These are phyloP conservation scores for Tricholoma flavovirens DNA, from an alignment of 768 basidiomycete species.

Conservation along the genomic window DNA sequence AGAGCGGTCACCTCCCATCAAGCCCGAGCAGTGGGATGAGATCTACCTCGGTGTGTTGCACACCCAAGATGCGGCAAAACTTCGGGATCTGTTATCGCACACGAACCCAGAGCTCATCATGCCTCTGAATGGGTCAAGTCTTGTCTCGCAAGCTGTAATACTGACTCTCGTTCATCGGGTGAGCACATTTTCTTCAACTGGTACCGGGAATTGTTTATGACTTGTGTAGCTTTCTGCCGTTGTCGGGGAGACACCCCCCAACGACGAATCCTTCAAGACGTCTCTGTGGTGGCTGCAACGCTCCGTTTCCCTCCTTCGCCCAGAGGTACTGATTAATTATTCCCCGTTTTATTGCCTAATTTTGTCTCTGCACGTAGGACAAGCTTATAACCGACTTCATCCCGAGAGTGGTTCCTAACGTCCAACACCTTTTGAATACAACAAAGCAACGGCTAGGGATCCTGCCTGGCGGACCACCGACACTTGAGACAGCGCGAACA, in stretches of 20 bases:
- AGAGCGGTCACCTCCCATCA: slow-evolving; percentile 50
- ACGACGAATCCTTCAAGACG: slow-evolving; percentile 76
- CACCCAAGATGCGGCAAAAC: slow-evolving; percentile 66
- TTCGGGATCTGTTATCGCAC: slow-evolving; percentile 65
- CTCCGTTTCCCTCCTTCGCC: slow-evolving; percentile 61
- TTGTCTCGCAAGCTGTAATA: slow-evolving; percentile 80
- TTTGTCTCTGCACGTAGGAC: slow-evolving; percentile 39
- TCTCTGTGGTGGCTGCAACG: slow-evolving; percentile 87
- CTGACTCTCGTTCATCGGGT: slow-evolving; percentile 80
- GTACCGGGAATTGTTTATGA: slow-evolving; percentile 3
- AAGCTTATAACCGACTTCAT: slow-evolving; percentile 79
- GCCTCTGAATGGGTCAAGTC: slow-evolving; percentile 63
- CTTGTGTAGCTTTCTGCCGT: slow-evolving; percentile 60
- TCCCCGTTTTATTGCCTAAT: slow-evolving; percentile 4
- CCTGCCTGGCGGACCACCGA: slow-evolving; percentile 64
- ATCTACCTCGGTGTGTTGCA: slow-evolving; percentile 72
- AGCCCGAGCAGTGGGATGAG: slow-evolving; percentile 79
- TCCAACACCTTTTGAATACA: slow-evolving; percentile 68
- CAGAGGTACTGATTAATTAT: slow-evolving; percentile 45
- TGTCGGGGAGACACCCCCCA: slow-evolving; percentile 69
- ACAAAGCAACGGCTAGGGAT: slow-evolving; percentile 78
- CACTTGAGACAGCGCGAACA: slow-evolving; percentile 61
- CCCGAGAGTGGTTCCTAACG: slow-evolving; percentile 73
- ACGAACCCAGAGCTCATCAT: slow-evolving; percentile 78
- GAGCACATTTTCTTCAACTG: slow-evolving; percentile 23